Evolutionary conservation across 371 early-diverging fungal genomes (phyloP).

Genomic region (Mortierella sp.): DNA sequence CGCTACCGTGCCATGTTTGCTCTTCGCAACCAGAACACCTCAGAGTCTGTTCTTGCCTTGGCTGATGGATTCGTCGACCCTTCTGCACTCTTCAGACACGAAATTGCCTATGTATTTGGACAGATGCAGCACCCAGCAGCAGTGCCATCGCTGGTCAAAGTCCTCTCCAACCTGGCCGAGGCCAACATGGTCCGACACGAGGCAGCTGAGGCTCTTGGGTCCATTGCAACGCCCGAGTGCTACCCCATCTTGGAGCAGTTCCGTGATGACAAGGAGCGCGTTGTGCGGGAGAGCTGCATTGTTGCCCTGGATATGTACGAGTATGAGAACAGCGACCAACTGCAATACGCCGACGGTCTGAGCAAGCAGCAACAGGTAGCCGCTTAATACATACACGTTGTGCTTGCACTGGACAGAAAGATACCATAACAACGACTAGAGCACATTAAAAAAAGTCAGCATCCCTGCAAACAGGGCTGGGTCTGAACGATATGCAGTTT

Average conservation of each 20-base stretch:
- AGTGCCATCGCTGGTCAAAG: slow-evolving; percentile 86
- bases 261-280: slow-evolving; percentile 81
- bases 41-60: slow-evolving; percentile 88
- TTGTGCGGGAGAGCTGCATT: slow-evolving; percentile 96
- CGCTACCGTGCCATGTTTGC: slow-evolving; percentile 99
- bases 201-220: slow-evolving; percentile 99
- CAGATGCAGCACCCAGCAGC: slow-evolving; percentile 95
- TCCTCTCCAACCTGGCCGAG: slow-evolving; percentile 80
- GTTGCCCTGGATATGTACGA: slow-evolving; percentile 99
- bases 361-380: slow-evolving; percentile 42
- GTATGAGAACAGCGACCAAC: slow-evolving; percentile 82
- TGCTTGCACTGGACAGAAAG: slow-evolving; percentile 1
- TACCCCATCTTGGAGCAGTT: slow-evolving; percentile 79
- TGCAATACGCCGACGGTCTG: slow-evolving; percentile 77
- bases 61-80: slow-evolving; percentile 88
- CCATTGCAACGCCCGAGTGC: slow-evolving; percentile 95
- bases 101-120: slow-evolving; percentile 98
- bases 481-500: no score
- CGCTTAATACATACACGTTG: not conserved
- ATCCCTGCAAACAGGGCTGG: no score
- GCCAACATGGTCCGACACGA: slow-evolving; percentile 99
- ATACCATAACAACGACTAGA: not conserved
- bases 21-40: slow-evolving; percentile 90
- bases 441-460: not conserved
- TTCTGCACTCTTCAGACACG: slow-evolving; percentile 97